Evolutionary conservation across 139 green algal genomes (phyloP).

Genomic region (Chlamydomonas eustigma): DNA sequence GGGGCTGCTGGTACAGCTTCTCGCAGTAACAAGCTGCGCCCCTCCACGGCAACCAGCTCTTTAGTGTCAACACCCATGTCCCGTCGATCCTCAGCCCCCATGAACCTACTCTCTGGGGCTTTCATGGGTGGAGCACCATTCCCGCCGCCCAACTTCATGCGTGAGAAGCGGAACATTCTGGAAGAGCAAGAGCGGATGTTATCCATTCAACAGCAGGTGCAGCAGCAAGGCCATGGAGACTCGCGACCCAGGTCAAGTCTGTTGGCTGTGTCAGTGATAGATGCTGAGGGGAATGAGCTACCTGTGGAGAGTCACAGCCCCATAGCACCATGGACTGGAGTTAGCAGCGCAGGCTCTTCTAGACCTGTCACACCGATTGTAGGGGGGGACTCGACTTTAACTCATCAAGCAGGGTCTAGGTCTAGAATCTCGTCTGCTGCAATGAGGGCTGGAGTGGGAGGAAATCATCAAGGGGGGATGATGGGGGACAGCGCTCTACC

Average conservation of each 20-base stretch:
- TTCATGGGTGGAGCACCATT: background rate
- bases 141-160: constrained; percentile 19
- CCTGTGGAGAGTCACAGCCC: background rate
- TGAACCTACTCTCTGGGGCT: background rate
- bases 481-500: too few species aligned
- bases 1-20: too few species aligned
- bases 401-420: too few species aligned
- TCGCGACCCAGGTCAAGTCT: too few species aligned
- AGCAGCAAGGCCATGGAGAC: too few species aligned
- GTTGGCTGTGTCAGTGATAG: too few species aligned
- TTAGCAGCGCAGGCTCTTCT: background rate
- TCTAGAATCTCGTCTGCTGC: too few species aligned
- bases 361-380: too few species aligned
- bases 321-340: background rate
- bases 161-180: constrained; percentile 11
- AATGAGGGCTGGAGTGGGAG: too few species aligned
- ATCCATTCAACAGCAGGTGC: background rate
- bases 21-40: background rate
- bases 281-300: background rate
- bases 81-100: background rate
- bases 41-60: background rate
- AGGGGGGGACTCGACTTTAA: too few species aligned
- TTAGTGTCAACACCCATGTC: background rate
- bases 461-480: too few species aligned
- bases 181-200: constrained; percentile 17